phyloP scores from a whole-genome alignment of 179 eudicot genomes.

The Drosera spatulata region DNA sequence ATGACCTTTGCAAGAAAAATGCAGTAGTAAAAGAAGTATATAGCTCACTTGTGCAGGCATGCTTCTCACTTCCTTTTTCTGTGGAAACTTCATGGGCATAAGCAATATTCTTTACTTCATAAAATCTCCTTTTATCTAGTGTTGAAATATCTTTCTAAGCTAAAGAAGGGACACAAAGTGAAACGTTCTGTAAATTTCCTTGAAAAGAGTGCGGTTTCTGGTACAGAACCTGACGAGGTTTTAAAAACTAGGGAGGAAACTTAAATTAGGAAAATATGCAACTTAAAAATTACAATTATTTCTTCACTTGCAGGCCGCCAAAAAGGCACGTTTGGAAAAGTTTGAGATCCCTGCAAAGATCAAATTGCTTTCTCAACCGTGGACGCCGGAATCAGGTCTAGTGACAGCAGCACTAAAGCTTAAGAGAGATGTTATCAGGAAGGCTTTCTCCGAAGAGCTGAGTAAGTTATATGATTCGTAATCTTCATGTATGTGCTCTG shows the following conservation, averaged over 20 bases:
- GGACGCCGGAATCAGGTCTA: conserved; percentile 95
- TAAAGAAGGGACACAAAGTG: too few species aligned
- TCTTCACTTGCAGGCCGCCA: conserved; percentile 47
- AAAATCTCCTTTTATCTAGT: conserved; percentile 16
- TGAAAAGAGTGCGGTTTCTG: too few species aligned
- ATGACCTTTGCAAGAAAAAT: conserved; percentile 61
- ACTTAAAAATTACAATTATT: not conserved
- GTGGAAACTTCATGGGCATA: not conserved
- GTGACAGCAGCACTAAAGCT: conserved; percentile 96
- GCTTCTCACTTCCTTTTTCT: conserved; percentile 16
- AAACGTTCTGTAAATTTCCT: too few species aligned
- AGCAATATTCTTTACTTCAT: not conserved
- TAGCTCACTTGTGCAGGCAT: conserved; percentile 59
- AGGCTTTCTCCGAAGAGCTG: conserved; percentile 59
- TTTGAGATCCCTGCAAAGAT: conserved; percentile 82
- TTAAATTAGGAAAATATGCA: too few species aligned
- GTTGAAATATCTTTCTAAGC: too few species aligned
- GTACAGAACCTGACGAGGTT: too few species aligned
- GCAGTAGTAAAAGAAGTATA: conserved; percentile 66
- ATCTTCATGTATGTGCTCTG: not conserved
- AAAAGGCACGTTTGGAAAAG: conserved; percentile 58
- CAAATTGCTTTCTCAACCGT: conserved; percentile 65
- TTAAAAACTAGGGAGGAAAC: too few species aligned
- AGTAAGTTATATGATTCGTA: conserved; percentile 41
- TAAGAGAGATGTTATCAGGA: conserved; percentile 66